Evolutionary conservation across 805 yeast genomes (phyloP).

Genomic region (Wickerhamomyces xylosicus): DNA sequence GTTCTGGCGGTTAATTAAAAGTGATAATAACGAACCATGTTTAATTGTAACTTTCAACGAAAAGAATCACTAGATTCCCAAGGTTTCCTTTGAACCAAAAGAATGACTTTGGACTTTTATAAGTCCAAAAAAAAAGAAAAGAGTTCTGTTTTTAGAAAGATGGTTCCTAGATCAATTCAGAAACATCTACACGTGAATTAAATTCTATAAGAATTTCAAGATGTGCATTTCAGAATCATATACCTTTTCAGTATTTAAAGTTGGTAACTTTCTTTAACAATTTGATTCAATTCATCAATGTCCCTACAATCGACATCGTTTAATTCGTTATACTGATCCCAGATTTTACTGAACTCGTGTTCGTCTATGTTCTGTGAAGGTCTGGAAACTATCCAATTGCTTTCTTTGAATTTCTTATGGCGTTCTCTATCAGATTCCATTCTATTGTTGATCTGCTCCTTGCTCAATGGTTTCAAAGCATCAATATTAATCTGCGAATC

Average conservation of each 20-base stretch:
- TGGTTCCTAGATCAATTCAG: no score
- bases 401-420: conserved; percentile 76
- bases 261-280: conserved; percentile 41
- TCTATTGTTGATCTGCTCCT: conserved; percentile 54
- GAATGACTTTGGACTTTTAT: no score
- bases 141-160: no score
- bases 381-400: conserved; percentile 60
- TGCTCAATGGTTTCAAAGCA: conserved; percentile 13
- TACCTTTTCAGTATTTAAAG: no score
- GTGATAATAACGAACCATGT: no score
- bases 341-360: conserved; percentile 38
- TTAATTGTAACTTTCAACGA: no score
- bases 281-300: conserved; percentile 42
- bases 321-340: conserved; percentile 27
- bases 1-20: no score
- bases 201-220: background rate
- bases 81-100: no score
- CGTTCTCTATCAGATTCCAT: conserved; percentile 93
- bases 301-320: conserved; percentile 38
- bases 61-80: no score
- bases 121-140: no score
- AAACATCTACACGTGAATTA: no score
- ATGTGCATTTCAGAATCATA: background rate
- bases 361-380: conserved; percentile 28
- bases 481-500: background rate